A percentile compares a stretch with the other conserved stretches of the same genome.
Evolutionary conservation across 371 early-diverging fungal species (phyloP).

Genomic region (Thermomucor indicae-seudaticae): DNA sequence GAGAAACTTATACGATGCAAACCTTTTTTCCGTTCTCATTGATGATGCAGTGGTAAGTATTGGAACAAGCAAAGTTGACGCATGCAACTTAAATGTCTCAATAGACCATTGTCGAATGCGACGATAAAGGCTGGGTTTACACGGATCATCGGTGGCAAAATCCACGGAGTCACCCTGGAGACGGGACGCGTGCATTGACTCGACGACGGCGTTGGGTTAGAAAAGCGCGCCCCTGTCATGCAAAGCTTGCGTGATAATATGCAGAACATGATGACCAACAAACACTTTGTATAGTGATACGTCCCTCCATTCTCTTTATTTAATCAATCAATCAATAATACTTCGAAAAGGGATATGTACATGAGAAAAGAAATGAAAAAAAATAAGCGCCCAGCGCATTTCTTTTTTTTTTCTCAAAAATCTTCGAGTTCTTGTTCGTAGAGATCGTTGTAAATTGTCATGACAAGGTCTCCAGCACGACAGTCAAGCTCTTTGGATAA

Average conservation of each 20-base stretch:
- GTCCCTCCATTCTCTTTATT: too few species aligned
- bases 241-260: too few species aligned
- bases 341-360: too few species aligned
- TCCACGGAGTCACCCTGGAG: constrained; percentile 10
- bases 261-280: too few species aligned
- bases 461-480: constrained; percentile 11
- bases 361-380: background rate
- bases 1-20: background rate
- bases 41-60: constrained; percentile 16
- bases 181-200: constrained; percentile 12
- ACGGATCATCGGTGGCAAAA: constrained; percentile 29
- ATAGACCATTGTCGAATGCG: constrained; percentile 16
- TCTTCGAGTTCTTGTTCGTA: constrained; percentile 5
- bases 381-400: background rate
- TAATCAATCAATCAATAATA: too few species aligned
- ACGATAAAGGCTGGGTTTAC: constrained; percentile 34
- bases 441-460: constrained; percentile 11
- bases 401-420: background rate
- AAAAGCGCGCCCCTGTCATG: constrained; percentile 9
- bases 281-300: too few species aligned
- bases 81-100: background rate
- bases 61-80: background rate
- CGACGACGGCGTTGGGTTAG: constrained; percentile 22
- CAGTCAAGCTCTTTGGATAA: constrained; percentile 6
- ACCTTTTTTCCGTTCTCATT: constrained; percentile 2